phyloP scores from a whole-genome alignment of 2,329 filamentous ascomycete species.

The Hirsutella rhossiliensis region DNA sequence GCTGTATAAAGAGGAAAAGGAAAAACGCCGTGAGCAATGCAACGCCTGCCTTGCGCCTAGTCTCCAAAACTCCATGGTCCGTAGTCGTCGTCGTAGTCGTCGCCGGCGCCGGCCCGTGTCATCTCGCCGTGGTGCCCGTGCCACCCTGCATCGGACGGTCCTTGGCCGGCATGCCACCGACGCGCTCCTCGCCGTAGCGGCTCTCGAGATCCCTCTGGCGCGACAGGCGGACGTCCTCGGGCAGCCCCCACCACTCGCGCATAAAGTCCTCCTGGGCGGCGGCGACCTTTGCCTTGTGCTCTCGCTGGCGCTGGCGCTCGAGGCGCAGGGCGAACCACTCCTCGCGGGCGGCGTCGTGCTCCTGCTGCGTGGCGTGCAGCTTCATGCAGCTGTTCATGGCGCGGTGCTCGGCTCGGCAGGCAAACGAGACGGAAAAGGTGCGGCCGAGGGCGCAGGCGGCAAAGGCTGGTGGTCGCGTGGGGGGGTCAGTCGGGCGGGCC shows the following conservation, averaged over 20 bases:
- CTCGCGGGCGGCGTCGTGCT: slow-evolving; percentile 78
- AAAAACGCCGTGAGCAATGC: too few relatives aligned
- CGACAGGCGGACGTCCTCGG: slow-evolving; percentile 40
- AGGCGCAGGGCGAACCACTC: slow-evolving; percentile 82
- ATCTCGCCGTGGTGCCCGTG: background rate
- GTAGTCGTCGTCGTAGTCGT: too few relatives aligned
- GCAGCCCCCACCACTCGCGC: slow-evolving; percentile 56
- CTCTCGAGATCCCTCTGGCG: slow-evolving; percentile 39
- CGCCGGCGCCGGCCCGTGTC: background rate
- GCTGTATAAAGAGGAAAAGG: too few relatives aligned
- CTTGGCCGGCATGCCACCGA: slow-evolving; percentile 39
- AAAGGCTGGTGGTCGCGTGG: slow-evolving; percentile 58
- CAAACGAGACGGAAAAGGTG: slow-evolving; percentile 79
- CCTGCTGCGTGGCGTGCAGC: slow-evolving; percentile 66
- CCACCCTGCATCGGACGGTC: slow-evolving; percentile 8
- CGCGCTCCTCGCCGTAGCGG: slow-evolving; percentile 35
- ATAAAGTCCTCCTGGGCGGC: slow-evolving; percentile 53
- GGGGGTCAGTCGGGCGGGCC: background rate
- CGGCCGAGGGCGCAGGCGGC: slow-evolving; percentile 78
- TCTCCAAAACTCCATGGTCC: too few relatives aligned
- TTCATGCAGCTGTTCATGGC: slow-evolving; percentile 95
- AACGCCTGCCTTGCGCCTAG: too few relatives aligned
- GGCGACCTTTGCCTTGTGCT: slow-evolving; percentile 48
- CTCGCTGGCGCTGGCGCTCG: slow-evolving; percentile 55
- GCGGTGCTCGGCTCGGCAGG: slow-evolving; percentile 67